Conservation (phyloP, 2,329 filamentous ascomycete species). For the Penicillium fuscoglaucum region DNA sequence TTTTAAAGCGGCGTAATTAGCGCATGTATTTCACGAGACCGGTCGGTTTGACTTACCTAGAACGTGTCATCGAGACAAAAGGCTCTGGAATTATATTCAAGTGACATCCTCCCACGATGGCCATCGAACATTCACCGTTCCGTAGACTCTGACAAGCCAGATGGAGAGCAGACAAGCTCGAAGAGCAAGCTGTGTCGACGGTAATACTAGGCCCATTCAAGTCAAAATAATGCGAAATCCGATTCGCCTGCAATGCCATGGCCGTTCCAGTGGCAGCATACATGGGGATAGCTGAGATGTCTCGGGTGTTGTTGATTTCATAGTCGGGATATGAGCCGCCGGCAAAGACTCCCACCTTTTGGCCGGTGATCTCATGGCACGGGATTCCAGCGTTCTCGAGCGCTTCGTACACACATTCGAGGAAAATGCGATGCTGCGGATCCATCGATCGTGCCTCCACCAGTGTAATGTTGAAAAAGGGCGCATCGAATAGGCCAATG, state of each 20-base stretch:
- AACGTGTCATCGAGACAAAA: conserved; percentile 26
- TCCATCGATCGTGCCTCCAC: conserved; percentile 26
- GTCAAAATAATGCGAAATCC: conserved; percentile 34
- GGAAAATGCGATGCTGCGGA: conserved; percentile 30
- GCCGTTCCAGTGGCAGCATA: conserved; percentile 26
- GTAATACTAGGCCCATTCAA: conserved; percentile 32
- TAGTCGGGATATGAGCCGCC: conserved; percentile 28
- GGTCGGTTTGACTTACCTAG: conserved; percentile 13
- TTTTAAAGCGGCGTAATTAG: not conserved
- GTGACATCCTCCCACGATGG: conserved; percentile 32
- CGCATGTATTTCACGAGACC: not conserved
- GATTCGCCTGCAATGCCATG: conserved; percentile 28
- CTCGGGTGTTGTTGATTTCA: conserved; percentile 24
- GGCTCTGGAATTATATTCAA: conserved; percentile 28
- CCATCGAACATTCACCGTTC: conserved; percentile 26
- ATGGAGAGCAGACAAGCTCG: conserved; percentile 29
- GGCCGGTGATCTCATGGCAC: conserved; percentile 20
- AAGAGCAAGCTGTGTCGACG: conserved; percentile 34
- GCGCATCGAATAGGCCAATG: conserved; percentile 28
- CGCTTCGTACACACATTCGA: conserved; percentile 32
- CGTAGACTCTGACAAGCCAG: conserved; percentile 28
- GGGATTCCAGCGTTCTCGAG: conserved; percentile 31
- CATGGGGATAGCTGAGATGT: conserved; percentile 26
- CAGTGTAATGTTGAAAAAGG: conserved; percentile 32
- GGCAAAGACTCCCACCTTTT: conserved; percentile 25